Conservation (phyloP, 2,329 filamentous ascomycete genomes). For the Stagonosporopsis chrysanthemi region DNA sequence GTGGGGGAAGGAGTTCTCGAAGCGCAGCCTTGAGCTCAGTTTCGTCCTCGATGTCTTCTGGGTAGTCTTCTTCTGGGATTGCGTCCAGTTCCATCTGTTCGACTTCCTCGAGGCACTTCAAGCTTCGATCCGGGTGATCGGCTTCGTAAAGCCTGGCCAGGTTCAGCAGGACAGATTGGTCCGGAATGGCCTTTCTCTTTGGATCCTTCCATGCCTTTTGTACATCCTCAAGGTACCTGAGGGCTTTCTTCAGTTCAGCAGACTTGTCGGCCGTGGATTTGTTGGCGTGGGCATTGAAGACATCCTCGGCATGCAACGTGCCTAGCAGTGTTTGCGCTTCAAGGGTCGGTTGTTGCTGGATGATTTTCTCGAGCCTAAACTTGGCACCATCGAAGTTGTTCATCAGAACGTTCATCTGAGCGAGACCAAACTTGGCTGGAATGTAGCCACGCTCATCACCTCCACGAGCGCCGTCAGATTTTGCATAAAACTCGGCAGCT, state of each 20-base stretch:
- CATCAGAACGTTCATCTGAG: constrained; percentile 85
- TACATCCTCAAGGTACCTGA: constrained; percentile 82
- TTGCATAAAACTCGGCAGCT: constrained; percentile 85
- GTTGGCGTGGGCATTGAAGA: constrained; percentile 77
- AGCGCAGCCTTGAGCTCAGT: constrained; percentile 66
- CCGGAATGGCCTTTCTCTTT: constrained; percentile 81
- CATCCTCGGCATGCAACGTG: constrained; percentile 91
- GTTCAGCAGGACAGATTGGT: constrained; percentile 88
- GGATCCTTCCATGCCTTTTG: constrained; percentile 90
- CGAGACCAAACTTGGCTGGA: constrained; percentile 92
- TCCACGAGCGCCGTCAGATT: constrained; percentile 89
- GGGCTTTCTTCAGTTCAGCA: constrained; percentile 84
- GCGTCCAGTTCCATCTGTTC: constrained; percentile 88
- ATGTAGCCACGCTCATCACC: constrained; percentile 90
- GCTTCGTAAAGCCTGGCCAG: constrained; percentile 89
- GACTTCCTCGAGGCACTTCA: constrained; percentile 90
- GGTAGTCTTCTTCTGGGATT: constrained; percentile 73
- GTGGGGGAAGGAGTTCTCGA: constrained; percentile 82
- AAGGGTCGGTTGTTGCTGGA: constrained; percentile 80
- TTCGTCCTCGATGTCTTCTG: constrained; percentile 58
- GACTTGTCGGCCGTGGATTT: constrained; percentile 86
- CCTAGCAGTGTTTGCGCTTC: constrained; percentile 94
- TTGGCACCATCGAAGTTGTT: constrained; percentile 91
- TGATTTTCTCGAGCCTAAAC: constrained; percentile 90
- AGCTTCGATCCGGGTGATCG: constrained; percentile 85